Percentiles rank a stretch among this genome's conserved stretches.
Conservation (phyloP, 495 filamentous ascomycete genomes). For the Aspergillus nanangensis region DNA sequence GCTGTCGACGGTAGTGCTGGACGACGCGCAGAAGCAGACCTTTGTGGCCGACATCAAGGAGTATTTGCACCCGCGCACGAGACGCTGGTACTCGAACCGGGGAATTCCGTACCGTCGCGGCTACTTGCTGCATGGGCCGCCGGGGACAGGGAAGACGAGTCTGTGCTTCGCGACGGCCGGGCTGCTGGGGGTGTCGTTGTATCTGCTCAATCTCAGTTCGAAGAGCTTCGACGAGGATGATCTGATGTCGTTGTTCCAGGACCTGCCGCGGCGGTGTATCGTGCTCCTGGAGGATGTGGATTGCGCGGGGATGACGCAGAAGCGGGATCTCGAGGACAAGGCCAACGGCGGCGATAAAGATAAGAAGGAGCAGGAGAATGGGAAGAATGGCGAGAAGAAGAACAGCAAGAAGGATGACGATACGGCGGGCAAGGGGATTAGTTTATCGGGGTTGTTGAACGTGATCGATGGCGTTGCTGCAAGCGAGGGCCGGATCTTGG, state of each 20-base stretch:
- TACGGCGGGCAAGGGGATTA: too few relatives aligned
- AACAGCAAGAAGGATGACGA: constrained; percentile 15
- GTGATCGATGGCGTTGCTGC: constrained; percentile 78
- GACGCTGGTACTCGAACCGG: constrained; percentile 73
- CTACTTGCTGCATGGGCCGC: constrained; percentile 44
- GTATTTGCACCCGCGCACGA: constrained; percentile 70
- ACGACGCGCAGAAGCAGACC: constrained; percentile 64
- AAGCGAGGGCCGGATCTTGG: constrained; percentile 70
- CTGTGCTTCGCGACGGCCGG: constrained; percentile 45
- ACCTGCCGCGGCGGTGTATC: constrained; percentile 41
- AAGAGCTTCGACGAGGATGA: constrained; percentile 56
- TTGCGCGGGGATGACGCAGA: constrained; percentile 54
- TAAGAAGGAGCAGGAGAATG: not conserved
- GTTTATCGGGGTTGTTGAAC: constrained; percentile 72
- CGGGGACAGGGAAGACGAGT: constrained; percentile 50
- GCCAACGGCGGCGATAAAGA: not conserved
- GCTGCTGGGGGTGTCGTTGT: constrained; percentile 39
- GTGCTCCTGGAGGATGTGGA: constrained; percentile 48
- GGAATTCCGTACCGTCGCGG: constrained; percentile 50
- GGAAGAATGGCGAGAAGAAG: not conserved
- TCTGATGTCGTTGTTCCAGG: constrained; percentile 64
- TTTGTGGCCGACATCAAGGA: constrained; percentile 82
- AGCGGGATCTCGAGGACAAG: constrained; percentile 11
- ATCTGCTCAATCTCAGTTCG: constrained; percentile 42
- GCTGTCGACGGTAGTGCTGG: constrained; percentile 80